A percentile compares a stretch with the other conserved stretches of the same genome.
Conservation (phyloP, 1,284 basidiomycete genomes). For the Inonotus hispidus region DNA sequence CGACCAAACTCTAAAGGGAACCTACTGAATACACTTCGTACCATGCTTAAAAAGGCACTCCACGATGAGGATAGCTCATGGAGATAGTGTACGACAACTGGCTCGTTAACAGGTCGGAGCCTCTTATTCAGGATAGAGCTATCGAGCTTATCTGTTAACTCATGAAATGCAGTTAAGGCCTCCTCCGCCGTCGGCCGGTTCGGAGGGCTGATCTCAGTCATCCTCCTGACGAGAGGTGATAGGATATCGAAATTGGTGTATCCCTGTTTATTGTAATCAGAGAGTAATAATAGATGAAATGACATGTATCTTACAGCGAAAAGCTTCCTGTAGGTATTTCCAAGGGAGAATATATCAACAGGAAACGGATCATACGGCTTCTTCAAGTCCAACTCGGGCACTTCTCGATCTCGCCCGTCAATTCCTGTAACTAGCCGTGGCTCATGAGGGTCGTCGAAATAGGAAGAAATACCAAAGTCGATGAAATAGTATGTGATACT, state of each 20-base stretch:
- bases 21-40: too few relatives aligned
- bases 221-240: constrained; percentile 6
- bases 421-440: not conserved
- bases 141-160: too few relatives aligned
- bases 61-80: too few relatives aligned
- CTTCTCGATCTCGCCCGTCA: too few relatives aligned
- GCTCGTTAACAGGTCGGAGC: too few relatives aligned
- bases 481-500: too few relatives aligned
- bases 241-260: constrained; percentile 6
- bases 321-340: not conserved
- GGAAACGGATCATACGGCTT: constrained; percentile 4
- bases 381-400: not conserved
- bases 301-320: not conserved
- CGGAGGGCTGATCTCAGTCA: not conserved
- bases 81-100: too few relatives aligned
- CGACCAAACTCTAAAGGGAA: too few relatives aligned
- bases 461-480: constrained; percentile 25
- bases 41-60: too few relatives aligned
- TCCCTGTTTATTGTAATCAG: not conserved
- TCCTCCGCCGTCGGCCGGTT: not conserved
- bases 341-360: constrained; percentile 10
- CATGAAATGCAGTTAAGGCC: too few relatives aligned
- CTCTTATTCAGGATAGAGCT: too few relatives aligned
- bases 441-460: not conserved
- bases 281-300: not conserved